Base-by-base conservation (phyloP, 2,329 filamentous ascomycete genomes). In the Pseudogymnoascus pannorum region DNA sequence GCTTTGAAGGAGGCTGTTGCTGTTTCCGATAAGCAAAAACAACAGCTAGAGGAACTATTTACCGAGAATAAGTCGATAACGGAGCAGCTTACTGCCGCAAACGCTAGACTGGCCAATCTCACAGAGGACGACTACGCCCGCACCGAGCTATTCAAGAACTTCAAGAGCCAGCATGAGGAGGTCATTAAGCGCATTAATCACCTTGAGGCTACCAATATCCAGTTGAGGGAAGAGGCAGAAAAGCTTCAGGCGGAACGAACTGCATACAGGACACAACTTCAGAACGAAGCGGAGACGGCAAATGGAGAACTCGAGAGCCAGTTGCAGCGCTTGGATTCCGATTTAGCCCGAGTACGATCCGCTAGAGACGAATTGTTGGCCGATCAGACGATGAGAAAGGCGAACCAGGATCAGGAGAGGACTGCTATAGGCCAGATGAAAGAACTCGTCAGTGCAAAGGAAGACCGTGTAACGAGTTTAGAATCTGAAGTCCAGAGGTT, bases 101-200 rank as follows among this genome's bases (percentile, higher is more conserved):
- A 81, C 68, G 75, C 78, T 14, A 81, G 87, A 72, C 79, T 89
- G 57, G 86, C 90, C 12, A 87, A 84, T 61, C 78, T 92, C 48
- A 88, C 89, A 0, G 94, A 99, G 69, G 94, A 99, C 65, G 94
- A 99, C 68, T 97, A 95, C 71, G 87, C 92, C 40, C 87, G 91
- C 62, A 96, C 92, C 4, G 92, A 97, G 68, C 81, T 96, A 2
- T 99, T 96, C 81, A 97, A 96, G 75, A 86, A 89, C 64, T 83
- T 97, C 70, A 95, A 92, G 75, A 83, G 83, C 22, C 91, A 97
- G 69, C 90, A 95, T 68, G 94, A 97, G 70, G 93, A 97, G 68
- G 84, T 96, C 7, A 91, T 97, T 67, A 93, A 91, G 73, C 87
- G 91, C 36, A 87, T 96, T 70, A 99, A 99, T 73, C 87, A 93